Base-by-base conservation (phyloP, 106 monocot species). In the Dendrobium chrysotoxum region DNA sequence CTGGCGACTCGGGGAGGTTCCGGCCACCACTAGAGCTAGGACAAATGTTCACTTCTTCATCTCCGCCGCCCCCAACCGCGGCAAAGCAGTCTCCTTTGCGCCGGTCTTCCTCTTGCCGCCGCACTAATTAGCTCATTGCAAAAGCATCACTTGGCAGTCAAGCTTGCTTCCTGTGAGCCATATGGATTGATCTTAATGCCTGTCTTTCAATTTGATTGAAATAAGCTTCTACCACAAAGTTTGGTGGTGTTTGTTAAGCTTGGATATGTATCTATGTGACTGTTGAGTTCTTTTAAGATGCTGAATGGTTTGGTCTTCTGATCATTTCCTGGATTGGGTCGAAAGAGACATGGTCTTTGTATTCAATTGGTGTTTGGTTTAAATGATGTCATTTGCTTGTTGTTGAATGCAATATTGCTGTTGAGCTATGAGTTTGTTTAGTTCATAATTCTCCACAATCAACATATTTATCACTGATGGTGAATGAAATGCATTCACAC, bases 1-100 rank as follows among this genome's bases (percentile, higher is more conserved):
- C 83, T 0, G 83, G 83, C 25, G 83, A 83, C 40, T 83, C 83
- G 4, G 78, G 83, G 0, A 54, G 79, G 23, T 74, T 73, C 50
- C 28, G 71, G 5, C 13, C 72, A 4, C 30, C 70, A 15, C 31
- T n/a, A 26, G 64, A 65, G 23, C 6, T 65, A 26, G 64, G 21
- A 6, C 64, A 65, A 26, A 44, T 25, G 30, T 71, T 78, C 31
- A 17, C 83, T 53, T 72, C 83, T 6, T 57, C 83, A 26, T 41
- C 83, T 7, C 11, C 71, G 0, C 0, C 83, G 13, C 13, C 76
- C 4, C 40, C 77, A 10, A 40, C 75, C 0, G 25, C 35, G 3
- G 4, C 70, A n/a, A 70, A 70, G 31, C 35, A 70, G 70, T 8
- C 70, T 31, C 70, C 31, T 12, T 15, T 12, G 70, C 70, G 9